Percentiles rank a stretch among this genome's conserved stretches.
Conservation (phyloP, 2,329 filamentous ascomycete species). For the Hymenoscyphus albidus region DNA sequence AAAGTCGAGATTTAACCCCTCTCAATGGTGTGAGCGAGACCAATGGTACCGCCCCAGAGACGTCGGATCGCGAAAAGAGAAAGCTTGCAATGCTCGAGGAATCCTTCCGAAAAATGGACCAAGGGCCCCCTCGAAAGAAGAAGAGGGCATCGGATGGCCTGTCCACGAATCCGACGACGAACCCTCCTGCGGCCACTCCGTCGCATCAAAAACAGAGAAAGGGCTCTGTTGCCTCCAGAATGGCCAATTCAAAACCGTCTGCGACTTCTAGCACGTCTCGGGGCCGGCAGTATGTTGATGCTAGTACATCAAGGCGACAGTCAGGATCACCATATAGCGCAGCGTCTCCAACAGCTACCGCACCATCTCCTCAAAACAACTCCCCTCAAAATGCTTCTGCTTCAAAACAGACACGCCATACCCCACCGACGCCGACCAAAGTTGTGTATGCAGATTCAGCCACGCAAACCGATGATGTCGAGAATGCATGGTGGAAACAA, state of each 20-base stretch:
- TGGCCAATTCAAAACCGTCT: constrained; percentile 26
- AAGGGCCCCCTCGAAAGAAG: constrained; percentile 55
- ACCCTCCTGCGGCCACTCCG: constrained; percentile 16
- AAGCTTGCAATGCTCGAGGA: constrained; percentile 65
- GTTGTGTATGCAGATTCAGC: constrained; percentile 29
- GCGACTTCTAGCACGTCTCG: constrained; percentile 23
- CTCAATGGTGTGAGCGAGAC: constrained; percentile 50
- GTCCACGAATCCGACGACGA: constrained; percentile 24
- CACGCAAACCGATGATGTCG: constrained; percentile 33
- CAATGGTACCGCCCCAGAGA: constrained; percentile 48
- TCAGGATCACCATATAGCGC: constrained; percentile 33
- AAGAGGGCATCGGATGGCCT: constrained; percentile 56
- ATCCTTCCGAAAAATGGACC: constrained; percentile 58
- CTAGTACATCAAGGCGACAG: constrained; percentile 30
- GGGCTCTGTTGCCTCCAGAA: constrained; percentile 30
- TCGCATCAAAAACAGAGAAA: constrained; percentile 33
- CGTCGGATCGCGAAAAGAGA: constrained; percentile 63
- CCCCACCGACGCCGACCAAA: constrained; percentile 25
- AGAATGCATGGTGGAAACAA: constrained; percentile 33
- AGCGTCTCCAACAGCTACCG: constrained; percentile 28
- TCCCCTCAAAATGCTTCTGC: constrained; percentile 18
- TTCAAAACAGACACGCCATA: constrained; percentile 24
- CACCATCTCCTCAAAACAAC: constrained; percentile 21
- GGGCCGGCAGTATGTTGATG: constrained; percentile 31
- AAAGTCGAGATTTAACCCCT: constrained; percentile 63